Percentiles rank a stretch among this genome's conserved stretches.
Conservation (phyloP, 257 asterid genomes). For the Echites panduratus region DNA sequence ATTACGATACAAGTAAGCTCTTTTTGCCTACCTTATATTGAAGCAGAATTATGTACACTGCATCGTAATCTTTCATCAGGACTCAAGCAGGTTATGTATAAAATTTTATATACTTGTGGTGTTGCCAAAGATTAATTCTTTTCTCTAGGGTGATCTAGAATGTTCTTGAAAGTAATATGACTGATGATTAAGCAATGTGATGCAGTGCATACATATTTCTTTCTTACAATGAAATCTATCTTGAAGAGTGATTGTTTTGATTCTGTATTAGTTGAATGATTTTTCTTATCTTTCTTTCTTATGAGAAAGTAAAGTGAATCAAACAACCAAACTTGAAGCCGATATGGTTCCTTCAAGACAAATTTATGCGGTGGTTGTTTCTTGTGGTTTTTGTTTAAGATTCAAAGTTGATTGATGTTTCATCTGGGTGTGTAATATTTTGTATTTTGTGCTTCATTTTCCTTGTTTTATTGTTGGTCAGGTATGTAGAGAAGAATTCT, state of each 20-base stretch:
- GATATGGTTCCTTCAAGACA: not conserved
- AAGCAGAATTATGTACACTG: not conserved
- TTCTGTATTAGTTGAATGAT: too few relatives aligned
- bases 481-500: constrained; percentile 64
- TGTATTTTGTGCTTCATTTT: not conserved
- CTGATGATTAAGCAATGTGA: not conserved
- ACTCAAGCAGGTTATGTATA: not conserved
- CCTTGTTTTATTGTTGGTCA: constrained; percentile 17
- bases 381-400: not conserved
- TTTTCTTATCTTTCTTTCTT: too few relatives aligned
- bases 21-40: not conserved
- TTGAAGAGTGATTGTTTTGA: not conserved
- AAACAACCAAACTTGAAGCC: not conserved
- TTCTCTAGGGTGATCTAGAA: not conserved
- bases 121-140: not conserved
- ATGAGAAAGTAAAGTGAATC: not conserved
- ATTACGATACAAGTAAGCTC: not conserved
- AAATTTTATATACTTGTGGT: not conserved
- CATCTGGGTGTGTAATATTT: not conserved
- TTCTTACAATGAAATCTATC: not conserved
- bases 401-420: too few relatives aligned
- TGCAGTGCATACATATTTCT: too few relatives aligned
- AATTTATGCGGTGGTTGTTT: not conserved
- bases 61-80: not conserved
- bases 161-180: not conserved